Percentiles rank a stretch among this genome's conserved stretches.
These are phyloP conservation scores for Paramarasmius palmivorus DNA, from an alignment of 1,284 basidiomycete genomes.

Conservation along the genomic window DNA sequence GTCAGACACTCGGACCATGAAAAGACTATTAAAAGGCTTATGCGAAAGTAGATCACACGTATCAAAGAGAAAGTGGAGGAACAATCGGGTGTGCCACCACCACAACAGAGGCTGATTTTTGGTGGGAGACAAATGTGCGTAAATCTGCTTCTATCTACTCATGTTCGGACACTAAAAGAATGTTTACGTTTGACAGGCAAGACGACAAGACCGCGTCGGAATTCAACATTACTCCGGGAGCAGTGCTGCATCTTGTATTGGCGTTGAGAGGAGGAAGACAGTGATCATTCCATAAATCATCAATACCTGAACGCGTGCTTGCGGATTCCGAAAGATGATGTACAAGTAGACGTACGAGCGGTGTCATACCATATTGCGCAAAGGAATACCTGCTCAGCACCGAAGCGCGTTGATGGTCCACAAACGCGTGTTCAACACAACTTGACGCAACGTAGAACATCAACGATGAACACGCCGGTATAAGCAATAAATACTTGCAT, in stretches of 20 bases:
- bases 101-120: constrained; percentile 95
- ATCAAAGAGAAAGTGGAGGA: constrained; percentile 99
- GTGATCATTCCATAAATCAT: constrained; percentile 8
- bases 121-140: constrained; percentile 94
- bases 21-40: constrained; percentile 7
- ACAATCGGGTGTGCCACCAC: constrained; percentile 97
- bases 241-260: constrained; percentile 90
- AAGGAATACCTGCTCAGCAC: no score
- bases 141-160: constrained; percentile 3
- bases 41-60: constrained; percentile 70
- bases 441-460: no score
- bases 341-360: no score
- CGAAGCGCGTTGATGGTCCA: no score
- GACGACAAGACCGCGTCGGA: constrained; percentile 91
- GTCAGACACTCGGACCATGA: constrained; percentile 35
- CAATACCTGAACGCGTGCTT: not conserved
- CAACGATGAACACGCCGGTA: no score
- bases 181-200: constrained; percentile 39
- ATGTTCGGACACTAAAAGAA: constrained; percentile 1
- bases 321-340: no score
- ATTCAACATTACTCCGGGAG: constrained; percentile 79
- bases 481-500: no score
- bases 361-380: no score
- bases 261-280: constrained; percentile 82
- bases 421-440: no score